phyloP scores from a whole-genome alignment of 352 stramenopile species.

The Discostella stelligera region DNA sequence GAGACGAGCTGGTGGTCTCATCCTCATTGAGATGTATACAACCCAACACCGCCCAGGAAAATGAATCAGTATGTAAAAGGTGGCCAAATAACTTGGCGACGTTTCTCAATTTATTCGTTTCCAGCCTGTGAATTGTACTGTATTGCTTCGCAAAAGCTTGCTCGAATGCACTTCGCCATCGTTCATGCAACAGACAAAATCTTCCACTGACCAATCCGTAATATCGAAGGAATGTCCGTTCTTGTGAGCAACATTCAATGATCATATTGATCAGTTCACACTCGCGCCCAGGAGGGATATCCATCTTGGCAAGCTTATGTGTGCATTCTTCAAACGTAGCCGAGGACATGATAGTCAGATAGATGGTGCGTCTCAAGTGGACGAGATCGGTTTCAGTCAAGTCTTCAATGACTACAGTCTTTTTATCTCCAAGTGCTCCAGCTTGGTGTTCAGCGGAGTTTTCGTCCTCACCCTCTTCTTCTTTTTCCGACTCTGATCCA shows the following conservation, averaged over 20 bases:
- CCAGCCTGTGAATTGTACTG: conserved; percentile 94
- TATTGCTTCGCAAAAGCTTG: conserved; percentile 93
- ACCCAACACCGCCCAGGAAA: conserved; percentile 97
- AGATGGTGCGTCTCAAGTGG: conserved; percentile 97
- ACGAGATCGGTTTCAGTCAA: conserved; percentile 96
- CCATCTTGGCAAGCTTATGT: conserved; percentile 98
- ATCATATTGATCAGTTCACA: conserved; percentile 99
- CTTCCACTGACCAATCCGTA: conserved; percentile 95
- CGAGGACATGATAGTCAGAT: conserved; percentile 99
- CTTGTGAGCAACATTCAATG: conserved; percentile 98
- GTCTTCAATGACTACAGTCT: conserved; percentile 89
- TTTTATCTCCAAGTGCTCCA: conserved; percentile 31
- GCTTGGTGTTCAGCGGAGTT: conserved; percentile 28
- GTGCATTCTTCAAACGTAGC: conserved; percentile 98
- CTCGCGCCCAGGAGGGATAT: conserved; percentile 94
- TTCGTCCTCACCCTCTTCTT: conserved; percentile 41
- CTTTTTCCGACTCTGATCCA: conserved; percentile 57
- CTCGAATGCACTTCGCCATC: conserved; percentile 95
- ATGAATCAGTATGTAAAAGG: conserved; percentile 94
- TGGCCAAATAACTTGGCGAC: conserved; percentile 99
- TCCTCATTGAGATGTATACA: conserved; percentile 97
- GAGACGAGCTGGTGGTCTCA: conserved; percentile 96
- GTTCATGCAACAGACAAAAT: conserved; percentile 94
- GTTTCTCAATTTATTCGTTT: conserved; percentile 99
- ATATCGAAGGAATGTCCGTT: conserved; percentile 95